Percentiles rank a stretch among this genome's conserved stretches.
Evolutionary conservation across 768 basidiomycete species (phyloP).

Genomic region (Rhodocollybia butyracea): DNA sequence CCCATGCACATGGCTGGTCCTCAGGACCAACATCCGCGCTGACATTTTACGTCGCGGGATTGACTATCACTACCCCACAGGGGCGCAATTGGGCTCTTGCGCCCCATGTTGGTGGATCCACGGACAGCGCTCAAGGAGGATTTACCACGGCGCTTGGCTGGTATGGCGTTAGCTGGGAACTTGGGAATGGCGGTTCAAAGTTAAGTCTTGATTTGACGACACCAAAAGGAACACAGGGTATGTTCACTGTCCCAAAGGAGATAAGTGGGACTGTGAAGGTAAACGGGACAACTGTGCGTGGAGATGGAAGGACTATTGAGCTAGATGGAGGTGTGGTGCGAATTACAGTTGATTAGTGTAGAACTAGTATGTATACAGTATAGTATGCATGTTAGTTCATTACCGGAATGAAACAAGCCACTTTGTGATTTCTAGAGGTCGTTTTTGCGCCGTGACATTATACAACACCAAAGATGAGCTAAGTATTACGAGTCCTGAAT

Average conservation of each 20-base stretch:
- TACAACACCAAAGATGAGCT: too few species aligned
- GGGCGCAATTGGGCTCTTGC: constrained; percentile 46
- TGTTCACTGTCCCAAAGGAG: constrained; percentile 22
- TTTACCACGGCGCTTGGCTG: constrained; percentile 52
- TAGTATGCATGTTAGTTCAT: too few species aligned
- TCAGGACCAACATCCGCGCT: constrained; percentile 55
- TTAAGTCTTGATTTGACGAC: constrained; percentile 23
- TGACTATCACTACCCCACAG: constrained; percentile 43
- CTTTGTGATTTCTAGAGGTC: too few species aligned
- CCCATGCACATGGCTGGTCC: constrained; percentile 61
- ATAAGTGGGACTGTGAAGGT: constrained; percentile 13
- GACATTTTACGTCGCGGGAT: constrained; percentile 55
- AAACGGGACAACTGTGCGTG: constrained; percentile 12
- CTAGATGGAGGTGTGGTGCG: not conserved
- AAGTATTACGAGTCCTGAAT: too few species aligned
- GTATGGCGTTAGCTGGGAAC: constrained; percentile 45
- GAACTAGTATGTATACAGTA: too few species aligned
- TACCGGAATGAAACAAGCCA: too few species aligned
- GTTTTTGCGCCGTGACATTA: too few species aligned
- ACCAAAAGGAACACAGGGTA: constrained; percentile 29
- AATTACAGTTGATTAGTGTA: not conserved
- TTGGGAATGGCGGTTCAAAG: constrained; percentile 10
- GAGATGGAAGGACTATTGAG: not conserved
- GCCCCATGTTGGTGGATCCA: constrained; percentile 40
- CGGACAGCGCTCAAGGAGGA: constrained; percentile 43